Evolutionary conservation across 2,329 filamentous ascomycete genomes (phyloP).

Genomic region (Pseudocercospora musae): DNA sequence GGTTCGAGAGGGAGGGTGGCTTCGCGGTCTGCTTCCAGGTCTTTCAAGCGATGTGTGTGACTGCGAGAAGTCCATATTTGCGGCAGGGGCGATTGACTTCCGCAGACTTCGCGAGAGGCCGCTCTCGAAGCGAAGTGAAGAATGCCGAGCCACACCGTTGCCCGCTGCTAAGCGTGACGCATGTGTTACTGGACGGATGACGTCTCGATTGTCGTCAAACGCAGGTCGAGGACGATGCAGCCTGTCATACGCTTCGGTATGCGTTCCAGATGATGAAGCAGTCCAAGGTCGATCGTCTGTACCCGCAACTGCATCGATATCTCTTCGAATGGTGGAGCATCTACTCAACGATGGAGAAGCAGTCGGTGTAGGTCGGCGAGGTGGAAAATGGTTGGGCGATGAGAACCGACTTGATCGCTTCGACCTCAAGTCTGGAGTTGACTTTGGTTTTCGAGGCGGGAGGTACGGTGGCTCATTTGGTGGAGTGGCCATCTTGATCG

Average conservation of each 20-base stretch:
- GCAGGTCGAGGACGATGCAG: neutral
- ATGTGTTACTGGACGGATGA: slow-evolving; percentile 1
- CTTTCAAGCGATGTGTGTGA: neutral
- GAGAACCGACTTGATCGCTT: slow-evolving; percentile 10
- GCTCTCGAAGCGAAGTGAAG: slow-evolving; percentile 23
- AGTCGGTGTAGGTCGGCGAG: slow-evolving; percentile 12
- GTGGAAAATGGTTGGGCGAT: slow-evolving; percentile 17
- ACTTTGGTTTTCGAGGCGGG: slow-evolving; percentile 15
- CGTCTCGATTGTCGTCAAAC: slow-evolving; percentile 1
- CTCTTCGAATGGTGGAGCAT: neutral
- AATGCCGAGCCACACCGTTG: slow-evolving; percentile 16
- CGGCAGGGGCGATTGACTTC: slow-evolving; percentile 12
- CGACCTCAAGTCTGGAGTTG: slow-evolving; percentile 16
- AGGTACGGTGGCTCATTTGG: slow-evolving; percentile 6
- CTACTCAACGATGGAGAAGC: neutral
- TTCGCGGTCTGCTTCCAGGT: slow-evolving; percentile 12
- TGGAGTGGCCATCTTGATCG: neutral
- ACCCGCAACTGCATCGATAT: slow-evolving; percentile 4
- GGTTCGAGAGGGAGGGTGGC: slow-evolving; percentile 15
- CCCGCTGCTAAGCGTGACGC: neutral
- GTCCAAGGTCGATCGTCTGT: slow-evolving; percentile 11
- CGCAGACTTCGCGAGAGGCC: slow-evolving; percentile 9
- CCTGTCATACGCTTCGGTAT: slow-evolving; percentile 3
- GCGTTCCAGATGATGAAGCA: slow-evolving; percentile 13
- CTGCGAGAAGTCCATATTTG: slow-evolving; percentile 10